Conservation (phyloP, 148 eudicot species). For the Rhododendron molle region DNA sequence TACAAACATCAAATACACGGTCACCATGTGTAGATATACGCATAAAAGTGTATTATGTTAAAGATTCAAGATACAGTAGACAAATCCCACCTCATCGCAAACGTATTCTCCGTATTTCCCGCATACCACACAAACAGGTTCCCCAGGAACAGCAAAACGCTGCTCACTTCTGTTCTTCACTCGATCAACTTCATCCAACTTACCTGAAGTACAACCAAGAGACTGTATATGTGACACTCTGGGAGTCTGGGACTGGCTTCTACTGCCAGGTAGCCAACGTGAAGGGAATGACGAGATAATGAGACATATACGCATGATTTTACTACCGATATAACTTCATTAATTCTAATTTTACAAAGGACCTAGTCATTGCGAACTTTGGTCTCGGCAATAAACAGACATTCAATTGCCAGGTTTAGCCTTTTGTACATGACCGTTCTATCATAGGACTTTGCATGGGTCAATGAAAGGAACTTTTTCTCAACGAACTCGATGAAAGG, state of each 20-base stretch:
- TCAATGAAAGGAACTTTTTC: background rate
- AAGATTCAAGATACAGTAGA: background rate
- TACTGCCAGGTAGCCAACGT: background rate
- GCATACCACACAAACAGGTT: conserved; percentile 76
- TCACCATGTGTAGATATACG: background rate
- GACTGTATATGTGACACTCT: background rate
- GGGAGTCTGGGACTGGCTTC: background rate
- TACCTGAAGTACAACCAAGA: conserved; percentile 20
- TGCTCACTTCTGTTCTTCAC: conserved; percentile 59
- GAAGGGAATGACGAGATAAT: conserved; percentile 1
- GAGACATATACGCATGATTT: background rate
- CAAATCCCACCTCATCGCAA: conserved; percentile 59
- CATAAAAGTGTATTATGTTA: conserved; percentile 1
- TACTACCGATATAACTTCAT: background rate
- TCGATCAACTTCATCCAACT: conserved; percentile 30
- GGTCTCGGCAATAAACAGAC: background rate
- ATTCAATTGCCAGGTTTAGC: conserved; percentile 5
- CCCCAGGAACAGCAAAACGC: conserved; percentile 73
- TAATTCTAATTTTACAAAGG: background rate
- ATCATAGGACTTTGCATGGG: background rate
- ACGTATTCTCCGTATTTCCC: conserved; percentile 89
- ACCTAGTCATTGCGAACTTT: background rate
- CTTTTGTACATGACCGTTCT: background rate
- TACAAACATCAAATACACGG: background rate
- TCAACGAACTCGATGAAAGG: background rate